Evolutionary conservation across 768 basidiomycete species (phyloP), one percentile per base, ranked within the genome.

Genomic region (Termitomyces sp.): DNA sequence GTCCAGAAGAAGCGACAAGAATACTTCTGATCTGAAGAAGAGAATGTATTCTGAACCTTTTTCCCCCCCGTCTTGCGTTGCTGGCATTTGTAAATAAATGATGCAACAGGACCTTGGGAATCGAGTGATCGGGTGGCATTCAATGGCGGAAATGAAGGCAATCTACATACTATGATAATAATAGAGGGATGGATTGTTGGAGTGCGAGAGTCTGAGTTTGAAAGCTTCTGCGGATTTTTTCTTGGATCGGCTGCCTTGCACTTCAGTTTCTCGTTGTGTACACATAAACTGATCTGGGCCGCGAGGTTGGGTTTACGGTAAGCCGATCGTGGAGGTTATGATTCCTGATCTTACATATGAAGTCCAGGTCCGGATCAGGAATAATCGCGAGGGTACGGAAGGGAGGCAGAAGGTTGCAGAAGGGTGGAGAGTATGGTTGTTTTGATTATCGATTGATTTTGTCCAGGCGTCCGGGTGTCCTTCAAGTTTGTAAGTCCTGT

Each of bases 361-460:
- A 38, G 48, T n/a, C 35, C 45, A 52, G 28, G 15, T n/a, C 44
- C 52, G 35, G 50, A 63, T 59, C 45, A 52, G 39, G 28, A 22
- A 48, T 24, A 42, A 46, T 22, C 24, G 20, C 24, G 20, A 18
- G 33, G 18, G 61, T 18, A 40, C 35, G 36, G 28, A 54, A 48
- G 33, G 20, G 40, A 42, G 33, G n/a, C n/a, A n/a, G n/a, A n/a
- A n/a, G n/a, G n/a, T n/a, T n/a, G 18, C 12, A 45, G 36, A 24
- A 22, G 24, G 38, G 36, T 18, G 3, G n/a, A 18, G 22, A 45
- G 49, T 58, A 32, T 36, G 18, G 35, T 13, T 55, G 44, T 33
- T 51, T 44, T 61, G 67, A 68, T 68, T 64, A 68, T 64, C 67
- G 67, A 68, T 68, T 48, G 67, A 64, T 66, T 62, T 55, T 51